Base-by-base conservation (phyloP, 2,329 filamentous ascomycete species). In the Escovopsis sp. region DNA sequence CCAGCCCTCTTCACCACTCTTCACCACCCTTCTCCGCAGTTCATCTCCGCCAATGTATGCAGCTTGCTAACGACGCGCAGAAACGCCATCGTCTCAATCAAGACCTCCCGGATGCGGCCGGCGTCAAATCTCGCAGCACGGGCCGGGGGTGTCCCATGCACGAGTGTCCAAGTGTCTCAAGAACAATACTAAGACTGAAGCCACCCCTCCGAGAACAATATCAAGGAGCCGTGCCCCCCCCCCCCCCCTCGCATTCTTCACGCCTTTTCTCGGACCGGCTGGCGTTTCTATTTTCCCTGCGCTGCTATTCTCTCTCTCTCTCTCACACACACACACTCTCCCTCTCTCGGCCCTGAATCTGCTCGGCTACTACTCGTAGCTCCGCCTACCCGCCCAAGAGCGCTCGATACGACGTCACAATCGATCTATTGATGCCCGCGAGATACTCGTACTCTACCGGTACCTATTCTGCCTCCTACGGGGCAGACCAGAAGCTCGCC, bases 101-200 rank as follows among this genome's bases (percentile, higher is more conserved):
- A 33, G 31, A n/a, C n/a, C n/a, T n/a, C n/a, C n/a, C n/a, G n/a
- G n/a, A n/a, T n/a, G n/a, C n/a, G n/a, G n/a, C n/a, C n/a, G n/a
- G n/a, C n/a, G n/a, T n/a, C n/a, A n/a, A n/a, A n/a, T 33, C 20
- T 20, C 20, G 20, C 20, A 20, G 20, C 20, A 20, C 20, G 20
- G 20, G 20, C 20, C 20, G 20, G 20, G 20, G 20, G 20, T 20
- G 20, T 20, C 20, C 20, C 20, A 14, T 35, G 33, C 33, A 13
- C 15, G 33, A 14, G 20, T 48, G 47, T 51, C 50, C 15, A 12
- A 14, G 20, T 48, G 47, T 51, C 50, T 49, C 47, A 46, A 48
- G 48, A 57, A 60, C 57, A 59, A 59, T 59, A 56, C 50, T 50
- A 58, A 58, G 50, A 44, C 37, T 43, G 37, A 45, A 48, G 54